These are phyloP conservation scores for Trichoderma parareesei DNA, from an alignment of 495 filamentous ascomycete species.

Conservation along the genomic window DNA sequence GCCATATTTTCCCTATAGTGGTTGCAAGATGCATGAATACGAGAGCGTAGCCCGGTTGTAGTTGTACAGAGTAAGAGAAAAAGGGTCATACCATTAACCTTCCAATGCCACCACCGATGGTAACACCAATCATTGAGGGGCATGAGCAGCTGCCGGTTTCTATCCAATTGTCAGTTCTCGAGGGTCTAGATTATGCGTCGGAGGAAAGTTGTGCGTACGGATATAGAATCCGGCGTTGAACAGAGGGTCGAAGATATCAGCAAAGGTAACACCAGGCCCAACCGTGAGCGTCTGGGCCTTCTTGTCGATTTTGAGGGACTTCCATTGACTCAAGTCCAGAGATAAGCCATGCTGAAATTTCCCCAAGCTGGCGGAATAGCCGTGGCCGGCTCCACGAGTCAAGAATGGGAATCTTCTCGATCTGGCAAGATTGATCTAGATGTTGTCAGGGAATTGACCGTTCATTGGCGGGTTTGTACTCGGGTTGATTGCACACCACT, in stretches of 20 bases:
- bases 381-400: slow-evolving; percentile 28
- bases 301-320: slow-evolving; percentile 19
- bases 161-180: background rate
- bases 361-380: slow-evolving; percentile 16
- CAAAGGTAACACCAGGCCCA: slow-evolving; percentile 17
- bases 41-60: background rate
- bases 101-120: slow-evolving; percentile 36
- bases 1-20: slow-evolving; percentile 28
- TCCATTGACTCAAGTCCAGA: slow-evolving; percentile 27
- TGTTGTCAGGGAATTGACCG: no score
- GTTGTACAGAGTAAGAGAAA: background rate
- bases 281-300: slow-evolving; percentile 18
- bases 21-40: background rate
- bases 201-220: slow-evolving; percentile 17
- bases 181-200: background rate
- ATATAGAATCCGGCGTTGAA: slow-evolving; percentile 24
- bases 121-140: slow-evolving; percentile 28
- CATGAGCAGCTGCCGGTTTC: slow-evolving; percentile 22
- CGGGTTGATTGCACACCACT: background rate
- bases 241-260: slow-evolving; percentile 19
- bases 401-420: slow-evolving; percentile 26
- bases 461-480: no score
- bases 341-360: slow-evolving; percentile 17
- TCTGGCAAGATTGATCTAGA: slow-evolving; percentile 21
- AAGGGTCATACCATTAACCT: background rate